Conservation (phyloP, 352 stramenopile species). For the Phytophthora ramorum region DNA sequence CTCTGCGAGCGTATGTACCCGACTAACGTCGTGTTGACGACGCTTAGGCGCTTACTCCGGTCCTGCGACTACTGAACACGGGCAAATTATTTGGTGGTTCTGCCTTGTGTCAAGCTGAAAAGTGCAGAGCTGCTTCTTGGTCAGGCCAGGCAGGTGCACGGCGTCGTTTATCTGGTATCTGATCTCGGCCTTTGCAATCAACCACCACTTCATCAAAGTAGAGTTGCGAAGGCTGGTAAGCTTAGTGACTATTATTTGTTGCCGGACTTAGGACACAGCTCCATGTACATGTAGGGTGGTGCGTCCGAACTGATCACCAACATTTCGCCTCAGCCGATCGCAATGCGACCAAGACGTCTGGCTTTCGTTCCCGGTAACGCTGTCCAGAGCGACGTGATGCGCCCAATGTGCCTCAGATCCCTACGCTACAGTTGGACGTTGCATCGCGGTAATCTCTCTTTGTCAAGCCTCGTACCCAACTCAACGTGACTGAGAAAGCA, state of each 20-base stretch:
- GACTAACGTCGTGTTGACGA: not conserved
- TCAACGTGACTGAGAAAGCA: not conserved
- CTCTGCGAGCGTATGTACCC: too few species aligned
- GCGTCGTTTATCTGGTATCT: not conserved
- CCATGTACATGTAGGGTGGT: too few species aligned
- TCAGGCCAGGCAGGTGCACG: too few species aligned
- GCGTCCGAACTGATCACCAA: not conserved
- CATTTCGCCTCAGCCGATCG: too few species aligned
- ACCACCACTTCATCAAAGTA: not conserved
- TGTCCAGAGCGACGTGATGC: constrained; percentile 4
- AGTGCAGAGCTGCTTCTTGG: not conserved
- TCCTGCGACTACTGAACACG: not conserved
- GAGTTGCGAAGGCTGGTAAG: too few species aligned
- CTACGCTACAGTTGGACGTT: constrained; percentile 1
- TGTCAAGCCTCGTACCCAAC: not conserved
- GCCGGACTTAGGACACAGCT: too few species aligned
- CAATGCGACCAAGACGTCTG: not conserved
- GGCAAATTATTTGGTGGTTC: not conserved
- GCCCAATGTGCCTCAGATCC: constrained; percentile 11
- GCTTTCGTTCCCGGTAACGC: not conserved
- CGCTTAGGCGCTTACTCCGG: not conserved
- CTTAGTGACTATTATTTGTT: too few species aligned
- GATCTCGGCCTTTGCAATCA: not conserved
- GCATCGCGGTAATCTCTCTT: not conserved
- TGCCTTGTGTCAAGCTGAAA: too few species aligned